Conservation (phyloP, 1,284 basidiomycete species). For the Fomitopsis pinicola region DNA sequence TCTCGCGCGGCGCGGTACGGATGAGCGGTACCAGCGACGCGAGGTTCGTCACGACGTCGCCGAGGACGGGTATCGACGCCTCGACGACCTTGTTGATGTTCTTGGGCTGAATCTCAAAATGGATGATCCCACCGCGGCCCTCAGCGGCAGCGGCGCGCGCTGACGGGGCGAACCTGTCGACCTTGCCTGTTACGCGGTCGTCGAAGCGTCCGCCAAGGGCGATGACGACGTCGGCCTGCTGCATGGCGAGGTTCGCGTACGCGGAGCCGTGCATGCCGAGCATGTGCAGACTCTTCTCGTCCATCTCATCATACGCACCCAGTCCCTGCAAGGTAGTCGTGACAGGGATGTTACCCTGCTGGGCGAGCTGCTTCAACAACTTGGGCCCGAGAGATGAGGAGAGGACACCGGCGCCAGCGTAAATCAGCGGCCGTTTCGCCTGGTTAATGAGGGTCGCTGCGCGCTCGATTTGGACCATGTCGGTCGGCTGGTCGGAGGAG, state of each 20-base stretch:
- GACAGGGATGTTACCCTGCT: slow-evolving; percentile 92
- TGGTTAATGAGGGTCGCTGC: slow-evolving; percentile 91
- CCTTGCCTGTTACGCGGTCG: slow-evolving; percentile 94
- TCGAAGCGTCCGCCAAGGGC: slow-evolving; percentile 96
- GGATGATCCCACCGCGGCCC: slow-evolving; percentile 94
- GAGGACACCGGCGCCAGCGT: slow-evolving; percentile 91
- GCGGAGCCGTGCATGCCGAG: slow-evolving; percentile 98
- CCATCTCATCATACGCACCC: slow-evolving; percentile 91
- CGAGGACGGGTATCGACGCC: slow-evolving; percentile 90
- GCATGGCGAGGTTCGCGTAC: slow-evolving; percentile 97
- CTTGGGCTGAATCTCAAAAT: slow-evolving; percentile 98
- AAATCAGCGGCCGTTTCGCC: slow-evolving; percentile 89
- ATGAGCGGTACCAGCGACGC: slow-evolving; percentile 82
- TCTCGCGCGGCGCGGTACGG: slow-evolving; percentile 53
- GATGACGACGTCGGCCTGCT: slow-evolving; percentile 96
- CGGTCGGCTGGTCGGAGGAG: slow-evolving; percentile 48
- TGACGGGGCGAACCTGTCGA: slow-evolving; percentile 88
- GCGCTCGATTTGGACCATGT: slow-evolving; percentile 67
- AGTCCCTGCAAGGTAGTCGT: slow-evolving; percentile 96
- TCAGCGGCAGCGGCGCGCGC: slow-evolving; percentile 84
- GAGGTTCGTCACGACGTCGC: slow-evolving; percentile 88
- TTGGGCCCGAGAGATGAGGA: slow-evolving; percentile 80
- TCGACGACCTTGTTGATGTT: slow-evolving; percentile 99
- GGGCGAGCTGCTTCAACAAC: slow-evolving; percentile 78
- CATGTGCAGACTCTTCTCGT: slow-evolving; percentile 92